Evolutionary conservation across 1,284 basidiomycete genomes (phyloP).

Genomic region (Rhodotorula glutinis): DNA sequence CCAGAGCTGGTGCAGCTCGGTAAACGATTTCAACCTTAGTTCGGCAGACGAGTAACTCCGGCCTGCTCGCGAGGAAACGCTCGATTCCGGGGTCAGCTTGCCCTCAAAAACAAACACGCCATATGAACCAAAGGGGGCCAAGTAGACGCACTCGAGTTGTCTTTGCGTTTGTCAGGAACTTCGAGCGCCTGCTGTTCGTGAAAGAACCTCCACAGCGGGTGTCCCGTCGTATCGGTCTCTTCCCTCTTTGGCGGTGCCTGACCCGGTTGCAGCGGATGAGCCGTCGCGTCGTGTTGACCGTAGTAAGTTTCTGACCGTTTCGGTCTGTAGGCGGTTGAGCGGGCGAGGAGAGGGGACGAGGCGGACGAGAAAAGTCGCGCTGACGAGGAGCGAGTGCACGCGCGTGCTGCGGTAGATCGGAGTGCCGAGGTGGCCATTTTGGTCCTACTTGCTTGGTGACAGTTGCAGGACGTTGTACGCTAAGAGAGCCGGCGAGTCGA

Average conservation of each 20-base stretch:
- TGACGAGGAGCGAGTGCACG: not conserved
- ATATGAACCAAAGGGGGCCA: too few species aligned
- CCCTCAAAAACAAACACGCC: too few species aligned
- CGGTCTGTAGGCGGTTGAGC: constrained; percentile 28
- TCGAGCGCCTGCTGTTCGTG: constrained; percentile 37
- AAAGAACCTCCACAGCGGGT: constrained; percentile 44
- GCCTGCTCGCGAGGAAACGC: constrained; percentile 54
- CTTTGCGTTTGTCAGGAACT: constrained; percentile 34
- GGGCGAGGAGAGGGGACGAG: not conserved
- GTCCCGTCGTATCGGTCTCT: constrained; percentile 29
- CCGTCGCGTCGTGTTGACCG: constrained; percentile 24
- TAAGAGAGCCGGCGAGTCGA: too few species aligned
- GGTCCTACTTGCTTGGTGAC: not conserved
- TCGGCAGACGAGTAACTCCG: constrained; percentile 81
- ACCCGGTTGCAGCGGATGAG: not conserved
- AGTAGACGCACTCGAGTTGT: constrained; percentile 32
- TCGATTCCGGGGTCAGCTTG: not conserved
- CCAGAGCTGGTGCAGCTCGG: constrained; percentile 88
- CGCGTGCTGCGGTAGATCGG: too few species aligned
- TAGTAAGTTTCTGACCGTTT: constrained; percentile 42
- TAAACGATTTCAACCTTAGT: constrained; percentile 81
- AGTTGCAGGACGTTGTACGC: too few species aligned
- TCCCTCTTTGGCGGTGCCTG: constrained; percentile 17
- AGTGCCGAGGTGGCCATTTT: not conserved
- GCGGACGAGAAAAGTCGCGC: constrained; percentile 1